phyloP scores from a whole-genome alignment of 2,329 filamentous ascomycete genomes.

The Purpureocillium lavendulum region DNA sequence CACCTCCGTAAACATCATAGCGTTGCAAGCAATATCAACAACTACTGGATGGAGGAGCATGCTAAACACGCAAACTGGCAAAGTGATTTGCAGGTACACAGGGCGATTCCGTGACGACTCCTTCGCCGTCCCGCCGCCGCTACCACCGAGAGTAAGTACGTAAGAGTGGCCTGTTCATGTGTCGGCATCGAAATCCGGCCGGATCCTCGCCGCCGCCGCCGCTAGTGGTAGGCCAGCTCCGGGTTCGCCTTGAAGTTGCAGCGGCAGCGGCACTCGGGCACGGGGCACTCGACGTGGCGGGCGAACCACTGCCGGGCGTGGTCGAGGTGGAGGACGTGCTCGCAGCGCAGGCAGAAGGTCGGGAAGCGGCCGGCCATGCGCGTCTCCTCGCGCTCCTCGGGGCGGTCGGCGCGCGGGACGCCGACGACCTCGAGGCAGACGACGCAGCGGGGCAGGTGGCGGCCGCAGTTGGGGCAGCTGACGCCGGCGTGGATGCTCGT shows the following conservation, averaged over 20 bases:
- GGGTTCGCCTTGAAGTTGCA: conserved; percentile 55
- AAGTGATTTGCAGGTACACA: too few species aligned
- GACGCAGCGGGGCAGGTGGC: conserved; percentile 58
- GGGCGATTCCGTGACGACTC: too few species aligned
- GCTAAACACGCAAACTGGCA: too few species aligned
- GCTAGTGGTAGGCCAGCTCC: conserved; percentile 45
- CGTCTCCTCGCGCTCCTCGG: conserved; percentile 27
- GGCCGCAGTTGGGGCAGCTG: conserved; percentile 58
- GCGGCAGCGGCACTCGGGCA: conserved; percentile 58
- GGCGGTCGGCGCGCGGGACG: conserved; percentile 47
- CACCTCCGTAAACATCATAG: too few species aligned
- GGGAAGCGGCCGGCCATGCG: conserved; percentile 50
- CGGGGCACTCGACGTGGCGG: conserved; percentile 56
- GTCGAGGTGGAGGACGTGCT: conserved; percentile 60
- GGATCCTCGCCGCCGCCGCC: too few species aligned
- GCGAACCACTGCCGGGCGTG: conserved; percentile 61
- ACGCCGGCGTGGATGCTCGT: conserved; percentile 52
- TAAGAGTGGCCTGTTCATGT: neutral
- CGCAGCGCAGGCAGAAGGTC: conserved; percentile 61
- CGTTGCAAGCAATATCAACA: too few species aligned
- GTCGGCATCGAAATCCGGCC: too few species aligned
- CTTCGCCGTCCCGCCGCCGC: too few species aligned
- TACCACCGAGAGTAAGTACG: neutral
- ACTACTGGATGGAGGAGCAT: too few species aligned
- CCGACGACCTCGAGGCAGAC: conserved; percentile 61